These are phyloP conservation scores for Elsinoe fawcettii DNA, from an alignment of 2,329 filamentous ascomycete genomes.

Conservation along the genomic window DNA sequence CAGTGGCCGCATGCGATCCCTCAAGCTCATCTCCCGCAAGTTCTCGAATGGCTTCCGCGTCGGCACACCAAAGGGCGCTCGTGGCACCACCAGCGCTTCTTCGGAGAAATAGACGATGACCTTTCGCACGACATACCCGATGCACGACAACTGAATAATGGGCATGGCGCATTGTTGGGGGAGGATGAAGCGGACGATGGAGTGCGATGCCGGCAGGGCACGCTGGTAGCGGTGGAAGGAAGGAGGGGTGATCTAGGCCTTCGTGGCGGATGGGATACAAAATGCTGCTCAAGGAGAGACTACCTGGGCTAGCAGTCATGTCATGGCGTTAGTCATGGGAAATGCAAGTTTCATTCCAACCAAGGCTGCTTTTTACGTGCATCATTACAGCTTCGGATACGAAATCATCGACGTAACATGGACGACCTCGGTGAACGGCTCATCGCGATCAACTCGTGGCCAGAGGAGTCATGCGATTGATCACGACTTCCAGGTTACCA, in stretches of 20 bases:
- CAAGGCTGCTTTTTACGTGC: background rate
- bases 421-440: no score
- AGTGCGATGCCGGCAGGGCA: background rate
- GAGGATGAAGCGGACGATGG: background rate
- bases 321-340: conserved; percentile 13
- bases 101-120: conserved; percentile 5
- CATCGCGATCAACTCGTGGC: no score
- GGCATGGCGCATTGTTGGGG: background rate
- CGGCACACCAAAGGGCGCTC: conserved; percentile 76
- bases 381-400: background rate
- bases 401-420: background rate
- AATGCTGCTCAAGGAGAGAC: conserved; percentile 6
- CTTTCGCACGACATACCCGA: conserved; percentile 1
- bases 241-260: background rate
- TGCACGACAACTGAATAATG: conserved; percentile 1
- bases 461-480: no score
- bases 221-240: background rate
- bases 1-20: conserved; percentile 89
- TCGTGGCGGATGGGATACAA: background rate
- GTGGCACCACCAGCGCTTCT: conserved; percentile 48
- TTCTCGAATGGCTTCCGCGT: conserved; percentile 98
- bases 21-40: conserved; percentile 84
- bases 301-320: conserved; percentile 4
- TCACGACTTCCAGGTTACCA: no score
- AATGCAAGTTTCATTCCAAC: conserved; percentile 11